phyloP scores from a whole-genome alignment of 441 rosid species.

The Raphanus hybrid region DNA sequence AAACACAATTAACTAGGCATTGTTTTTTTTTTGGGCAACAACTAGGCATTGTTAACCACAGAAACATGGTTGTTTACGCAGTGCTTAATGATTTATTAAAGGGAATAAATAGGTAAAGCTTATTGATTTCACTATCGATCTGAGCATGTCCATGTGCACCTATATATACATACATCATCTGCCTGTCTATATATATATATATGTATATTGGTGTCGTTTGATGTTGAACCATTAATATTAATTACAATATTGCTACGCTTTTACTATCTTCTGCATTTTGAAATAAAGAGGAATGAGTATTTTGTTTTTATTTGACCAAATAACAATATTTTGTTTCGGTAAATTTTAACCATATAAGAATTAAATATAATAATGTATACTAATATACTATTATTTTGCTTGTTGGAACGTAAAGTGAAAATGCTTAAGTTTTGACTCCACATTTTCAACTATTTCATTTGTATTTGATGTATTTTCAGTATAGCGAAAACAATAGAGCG shows the following conservation, averaged over 20 bases:
- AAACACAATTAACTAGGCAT: constrained; percentile 42
- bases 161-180: not conserved
- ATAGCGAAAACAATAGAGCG: constrained; percentile 63
- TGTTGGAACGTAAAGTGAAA: constrained; percentile 8
- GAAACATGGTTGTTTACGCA: constrained; percentile 21
- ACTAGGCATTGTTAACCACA: constrained; percentile 38
- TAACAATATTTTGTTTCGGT: too few relatives aligned
- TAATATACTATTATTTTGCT: not conserved
- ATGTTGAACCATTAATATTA: not conserved
- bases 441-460: not conserved
- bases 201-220: not conserved
- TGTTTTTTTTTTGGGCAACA: not conserved
- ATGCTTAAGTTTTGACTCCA: constrained; percentile 4
- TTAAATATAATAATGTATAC: not conserved
- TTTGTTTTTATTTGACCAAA: too few relatives aligned
- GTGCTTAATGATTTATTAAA: constrained; percentile 13
- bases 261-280: too few relatives aligned
- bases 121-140: constrained; percentile 13
- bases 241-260: too few relatives aligned
- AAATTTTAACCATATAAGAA: not conserved
- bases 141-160: constrained; percentile 39
- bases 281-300: too few relatives aligned
- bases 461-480: constrained; percentile 43
- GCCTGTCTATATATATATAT: not conserved
- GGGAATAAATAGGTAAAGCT: not conserved